A percentile compares a stretch with the other conserved stretches of the same genome.
Conservation (phyloP, 2,329 filamentous ascomycete species). For the Fusarium newnesense region DNA sequence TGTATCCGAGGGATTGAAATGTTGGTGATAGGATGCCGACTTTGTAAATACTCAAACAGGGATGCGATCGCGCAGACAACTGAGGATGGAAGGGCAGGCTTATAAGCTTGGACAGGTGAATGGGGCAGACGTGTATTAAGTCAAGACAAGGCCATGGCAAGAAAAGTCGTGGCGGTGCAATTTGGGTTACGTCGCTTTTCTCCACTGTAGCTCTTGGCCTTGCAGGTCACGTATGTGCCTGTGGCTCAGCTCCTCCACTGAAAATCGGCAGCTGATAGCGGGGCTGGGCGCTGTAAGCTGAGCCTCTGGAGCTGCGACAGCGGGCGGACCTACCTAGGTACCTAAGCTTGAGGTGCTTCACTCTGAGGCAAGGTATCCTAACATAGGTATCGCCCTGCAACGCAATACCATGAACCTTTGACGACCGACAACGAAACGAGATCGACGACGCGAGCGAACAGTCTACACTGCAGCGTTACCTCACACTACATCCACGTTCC, state of each 20-base stretch:
- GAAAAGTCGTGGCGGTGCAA: constrained; percentile 39
- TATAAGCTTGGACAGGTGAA: constrained; percentile 36
- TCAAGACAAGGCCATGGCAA: constrained; percentile 18
- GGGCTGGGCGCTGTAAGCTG: constrained; percentile 25
- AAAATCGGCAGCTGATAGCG: constrained; percentile 17
- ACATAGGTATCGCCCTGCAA: constrained; percentile 9
- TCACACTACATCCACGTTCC: background rate
- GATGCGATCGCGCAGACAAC: constrained; percentile 16
- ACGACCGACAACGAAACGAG: constrained; percentile 29
- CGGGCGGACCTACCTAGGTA: background rate
- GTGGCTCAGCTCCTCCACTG: constrained; percentile 38
- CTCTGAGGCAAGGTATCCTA: constrained; percentile 8
- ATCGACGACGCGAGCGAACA: constrained; percentile 24
- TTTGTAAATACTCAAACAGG: background rate
- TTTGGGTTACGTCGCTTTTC: constrained; percentile 41
- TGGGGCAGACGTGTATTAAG: constrained; percentile 37
- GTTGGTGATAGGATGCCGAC: background rate
- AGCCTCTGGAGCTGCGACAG: constrained; percentile 24
- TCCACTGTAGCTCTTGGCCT: constrained; percentile 38
- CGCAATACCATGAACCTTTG: constrained; percentile 21
- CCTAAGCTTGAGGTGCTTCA: constrained; percentile 7
- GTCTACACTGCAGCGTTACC: background rate
- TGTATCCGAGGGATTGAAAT: background rate
- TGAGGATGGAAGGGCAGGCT: constrained; percentile 28
- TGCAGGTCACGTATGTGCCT: constrained; percentile 22